A percentile compares a stretch with the other conserved stretches of the same genome.
Evolutionary conservation across 495 filamentous ascomycete genomes (phyloP).

Genomic region (Aspergillus panamensis): DNA sequence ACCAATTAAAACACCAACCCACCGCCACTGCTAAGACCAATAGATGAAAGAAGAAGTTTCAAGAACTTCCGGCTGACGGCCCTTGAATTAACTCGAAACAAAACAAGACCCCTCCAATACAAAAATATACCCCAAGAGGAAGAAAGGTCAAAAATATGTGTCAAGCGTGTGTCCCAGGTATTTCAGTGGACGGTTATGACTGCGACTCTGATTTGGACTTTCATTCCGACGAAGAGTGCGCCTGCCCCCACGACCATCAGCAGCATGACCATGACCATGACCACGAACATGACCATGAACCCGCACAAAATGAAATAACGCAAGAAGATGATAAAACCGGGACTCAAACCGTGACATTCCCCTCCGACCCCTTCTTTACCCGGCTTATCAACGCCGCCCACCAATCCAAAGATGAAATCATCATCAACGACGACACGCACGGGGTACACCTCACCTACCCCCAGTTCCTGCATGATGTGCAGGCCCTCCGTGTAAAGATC

Average conservation of each 20-base stretch:
- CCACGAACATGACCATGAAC: conserved; percentile 7
- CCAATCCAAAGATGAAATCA: conserved; percentile 9
- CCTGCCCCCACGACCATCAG: conserved; percentile 14
- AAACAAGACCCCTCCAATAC: background rate
- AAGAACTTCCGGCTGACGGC: no score
- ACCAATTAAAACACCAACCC: background rate
- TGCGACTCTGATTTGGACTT: conserved; percentile 17
- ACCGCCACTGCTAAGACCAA: background rate
- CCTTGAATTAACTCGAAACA: background rate
- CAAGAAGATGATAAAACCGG: background rate
- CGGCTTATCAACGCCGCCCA: conserved; percentile 10
- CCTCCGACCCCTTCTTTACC: conserved; percentile 15
- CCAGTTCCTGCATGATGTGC: conserved; percentile 17
- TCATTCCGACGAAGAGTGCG: conserved; percentile 10
- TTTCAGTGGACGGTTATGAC: conserved; percentile 12
- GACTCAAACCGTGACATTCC: conserved; percentile 4
- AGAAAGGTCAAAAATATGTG: conserved; percentile 24
- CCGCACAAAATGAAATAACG: conserved; percentile 1
- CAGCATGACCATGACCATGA: conserved; percentile 5
- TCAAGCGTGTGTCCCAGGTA: conserved; percentile 11
- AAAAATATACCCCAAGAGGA: background rate
- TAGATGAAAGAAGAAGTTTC: background rate
- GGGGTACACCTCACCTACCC: conserved; percentile 16
- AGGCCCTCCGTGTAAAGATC: conserved; percentile 12
- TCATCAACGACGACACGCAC: conserved; percentile 12